Conservation (phyloP, 345 rosid species). For the Aegle marmelos region DNA sequence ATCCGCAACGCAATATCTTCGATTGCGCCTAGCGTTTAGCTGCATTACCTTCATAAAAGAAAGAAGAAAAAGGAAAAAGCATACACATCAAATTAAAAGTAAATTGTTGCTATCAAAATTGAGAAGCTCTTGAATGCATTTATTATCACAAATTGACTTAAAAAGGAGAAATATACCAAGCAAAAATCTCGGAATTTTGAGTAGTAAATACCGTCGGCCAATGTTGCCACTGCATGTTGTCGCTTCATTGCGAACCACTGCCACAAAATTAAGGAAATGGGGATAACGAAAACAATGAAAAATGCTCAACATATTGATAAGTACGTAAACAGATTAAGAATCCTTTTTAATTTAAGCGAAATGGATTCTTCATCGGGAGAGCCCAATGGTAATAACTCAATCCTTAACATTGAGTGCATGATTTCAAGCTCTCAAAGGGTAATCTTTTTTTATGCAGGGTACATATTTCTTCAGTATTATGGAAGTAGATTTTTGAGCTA, state of each 20-base stretch:
- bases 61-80: not conserved
- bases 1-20: conserved; percentile 89
- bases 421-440: too few relatives aligned
- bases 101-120: not conserved
- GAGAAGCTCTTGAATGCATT: not conserved
- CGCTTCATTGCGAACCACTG: conserved; percentile 99
- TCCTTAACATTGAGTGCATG: too few relatives aligned
- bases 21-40: conserved; percentile 85
- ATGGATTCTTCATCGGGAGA: not conserved
- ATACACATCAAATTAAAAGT: conserved; percentile 1
- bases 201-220: conserved; percentile 91
- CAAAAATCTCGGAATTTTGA: conserved; percentile 83
- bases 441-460: too few relatives aligned
- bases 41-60: conserved; percentile 29
- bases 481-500: too few relatives aligned
- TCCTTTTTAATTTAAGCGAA: not conserved
- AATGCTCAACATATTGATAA: not conserved
- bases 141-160: not conserved
- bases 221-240: conserved; percentile 83
- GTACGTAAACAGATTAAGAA: too few relatives aligned
- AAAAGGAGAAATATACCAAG: conserved; percentile 43
- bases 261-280: conserved; percentile 21
- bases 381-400: not conserved
- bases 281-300: not conserved
- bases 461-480: too few relatives aligned